Evolutionary conservation across 441 rosid genomes (phyloP).

Genomic region (Erodium moschatum): DNA sequence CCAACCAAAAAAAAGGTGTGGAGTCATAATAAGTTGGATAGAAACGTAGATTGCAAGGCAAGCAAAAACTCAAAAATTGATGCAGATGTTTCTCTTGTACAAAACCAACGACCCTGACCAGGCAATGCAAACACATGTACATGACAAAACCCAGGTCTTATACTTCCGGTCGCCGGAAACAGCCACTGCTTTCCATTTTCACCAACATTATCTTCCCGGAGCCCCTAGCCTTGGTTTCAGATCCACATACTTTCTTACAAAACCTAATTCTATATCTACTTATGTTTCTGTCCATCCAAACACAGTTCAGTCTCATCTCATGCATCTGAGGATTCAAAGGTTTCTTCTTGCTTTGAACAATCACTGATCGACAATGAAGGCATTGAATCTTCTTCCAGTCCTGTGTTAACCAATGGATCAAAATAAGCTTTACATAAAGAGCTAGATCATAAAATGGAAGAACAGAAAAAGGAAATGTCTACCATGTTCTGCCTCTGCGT

Average conservation of each 20-base stretch:
- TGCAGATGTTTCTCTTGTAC: background rate
- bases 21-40: background rate
- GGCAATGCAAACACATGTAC: background rate
- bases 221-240: background rate
- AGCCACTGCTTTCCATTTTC: background rate
- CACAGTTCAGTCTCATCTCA: background rate
- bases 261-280: background rate
- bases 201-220: background rate
- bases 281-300: background rate
- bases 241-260: no score
- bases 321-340: background rate
- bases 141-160: background rate
- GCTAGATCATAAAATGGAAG: background rate
- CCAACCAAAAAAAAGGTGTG: no score
- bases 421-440: background rate
- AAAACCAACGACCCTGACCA: background rate
- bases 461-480: background rate
- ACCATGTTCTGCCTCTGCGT: slow-evolving; percentile 22
- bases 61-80: background rate
- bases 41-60: background rate
- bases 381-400: background rate
- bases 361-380: background rate
- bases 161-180: background rate
- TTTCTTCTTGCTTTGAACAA: background rate
- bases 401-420: background rate